Conservation (phyloP, 225 moss, liverwort and hornwort genomes). For the Lunularia cruciata region DNA sequence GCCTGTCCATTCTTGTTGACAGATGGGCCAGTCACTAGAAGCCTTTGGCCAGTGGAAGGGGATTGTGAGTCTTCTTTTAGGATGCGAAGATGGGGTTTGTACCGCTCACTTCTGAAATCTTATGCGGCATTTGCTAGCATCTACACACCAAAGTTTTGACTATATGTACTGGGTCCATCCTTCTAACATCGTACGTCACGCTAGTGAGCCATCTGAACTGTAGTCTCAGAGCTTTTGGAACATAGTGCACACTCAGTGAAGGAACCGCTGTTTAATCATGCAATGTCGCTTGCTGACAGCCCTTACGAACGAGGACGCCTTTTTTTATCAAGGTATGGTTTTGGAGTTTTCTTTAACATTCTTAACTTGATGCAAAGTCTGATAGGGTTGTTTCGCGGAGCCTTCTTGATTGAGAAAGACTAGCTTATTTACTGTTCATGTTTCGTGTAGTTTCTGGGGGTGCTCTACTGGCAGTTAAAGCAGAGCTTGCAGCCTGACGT, state of each 20-base stretch:
- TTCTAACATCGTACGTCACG: no score
- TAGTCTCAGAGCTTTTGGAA: no score
- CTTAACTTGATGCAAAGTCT: not conserved
- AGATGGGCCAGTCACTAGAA: constrained; percentile 99
- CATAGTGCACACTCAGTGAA: no score
- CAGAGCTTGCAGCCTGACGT: constrained; percentile 60
- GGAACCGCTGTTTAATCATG: not conserved
- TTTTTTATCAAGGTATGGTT: constrained; percentile 72
- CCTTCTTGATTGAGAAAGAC: not conserved
- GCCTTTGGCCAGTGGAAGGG: constrained; percentile 95
- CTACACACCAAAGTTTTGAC: no score
- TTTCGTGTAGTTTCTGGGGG: constrained; percentile 66
- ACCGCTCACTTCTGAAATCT: no score
- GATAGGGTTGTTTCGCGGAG: not conserved
- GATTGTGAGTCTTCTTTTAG: constrained; percentile 74
- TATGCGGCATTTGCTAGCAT: no score
- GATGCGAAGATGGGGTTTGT: constrained; percentile 83
- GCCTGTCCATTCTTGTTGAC: constrained; percentile 11
- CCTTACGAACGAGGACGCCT: constrained; percentile 66
- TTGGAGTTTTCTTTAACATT: not conserved
- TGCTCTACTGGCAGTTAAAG: constrained; percentile 79
- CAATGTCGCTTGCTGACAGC: constrained; percentile 42
- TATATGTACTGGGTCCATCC: no score
- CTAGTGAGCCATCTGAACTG: no score
- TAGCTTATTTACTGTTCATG: not conserved